Conservation (phyloP, 495 filamentous ascomycete genomes). For the Tuber melanosporum region DNA sequence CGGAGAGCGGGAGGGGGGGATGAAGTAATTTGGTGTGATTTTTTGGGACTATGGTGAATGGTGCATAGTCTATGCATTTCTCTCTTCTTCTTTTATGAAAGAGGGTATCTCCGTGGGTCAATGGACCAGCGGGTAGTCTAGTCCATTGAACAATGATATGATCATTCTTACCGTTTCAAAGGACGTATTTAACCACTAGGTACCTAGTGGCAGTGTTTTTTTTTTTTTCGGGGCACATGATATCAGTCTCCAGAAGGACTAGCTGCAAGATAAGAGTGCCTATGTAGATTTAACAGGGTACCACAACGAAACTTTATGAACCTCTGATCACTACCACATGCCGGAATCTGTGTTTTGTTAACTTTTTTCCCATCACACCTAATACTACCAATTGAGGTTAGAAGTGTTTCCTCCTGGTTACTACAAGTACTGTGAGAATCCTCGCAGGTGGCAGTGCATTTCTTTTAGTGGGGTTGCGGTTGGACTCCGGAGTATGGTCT, state of each 20-base stretch:
- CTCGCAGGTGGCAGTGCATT: too few species aligned
- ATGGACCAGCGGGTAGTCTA: not conserved
- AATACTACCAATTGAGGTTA: too few species aligned
- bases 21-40: not conserved
- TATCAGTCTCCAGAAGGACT: not conserved
- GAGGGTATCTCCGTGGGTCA: not conserved
- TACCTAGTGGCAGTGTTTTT: not conserved
- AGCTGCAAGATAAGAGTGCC: not conserved
- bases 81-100: not conserved
- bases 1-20: not conserved
- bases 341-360: too few species aligned
- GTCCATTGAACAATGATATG: not conserved
- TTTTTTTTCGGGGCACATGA: not conserved
- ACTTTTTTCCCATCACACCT: too few species aligned
- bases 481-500: too few species aligned
- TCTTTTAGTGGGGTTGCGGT: too few species aligned
- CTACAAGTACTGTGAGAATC: too few species aligned
- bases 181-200: not conserved
- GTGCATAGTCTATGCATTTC: too few species aligned
- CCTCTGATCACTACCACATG: too few species aligned
- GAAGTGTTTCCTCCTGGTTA: too few species aligned
- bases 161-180: not conserved
- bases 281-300: not conserved
- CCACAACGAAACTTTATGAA: too few species aligned
- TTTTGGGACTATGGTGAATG: not conserved